Percentiles rank a stretch among this genome's conserved stretches.
These are phyloP conservation scores for Aureobasidium lini DNA, from an alignment of 2,329 filamentous ascomycete species.

Conservation along the genomic window DNA sequence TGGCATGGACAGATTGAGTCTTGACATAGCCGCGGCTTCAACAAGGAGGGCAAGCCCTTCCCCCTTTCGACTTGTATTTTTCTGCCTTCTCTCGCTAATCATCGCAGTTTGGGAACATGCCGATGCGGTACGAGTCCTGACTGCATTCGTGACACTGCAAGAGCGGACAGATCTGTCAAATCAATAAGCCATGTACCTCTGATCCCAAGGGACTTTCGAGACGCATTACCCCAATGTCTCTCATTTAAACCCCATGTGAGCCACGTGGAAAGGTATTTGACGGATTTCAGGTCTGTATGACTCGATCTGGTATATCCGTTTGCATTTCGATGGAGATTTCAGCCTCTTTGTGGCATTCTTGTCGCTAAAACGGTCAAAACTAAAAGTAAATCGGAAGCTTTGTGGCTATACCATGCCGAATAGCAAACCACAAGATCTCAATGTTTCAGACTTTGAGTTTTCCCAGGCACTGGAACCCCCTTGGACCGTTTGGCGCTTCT, in stretches of 20 bases:
- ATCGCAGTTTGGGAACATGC: neutral
- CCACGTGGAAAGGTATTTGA: neutral
- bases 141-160: neutral
- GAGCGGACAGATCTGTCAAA: constrained; percentile 1
- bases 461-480: neutral
- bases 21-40: neutral
- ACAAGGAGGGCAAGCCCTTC: neutral
- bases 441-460: neutral
- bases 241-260: neutral
- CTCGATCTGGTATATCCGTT: neutral
- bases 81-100: neutral
- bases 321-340: neutral
- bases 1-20: neutral
- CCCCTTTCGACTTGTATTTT: neutral
- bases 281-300: neutral
- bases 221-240: constrained; percentile 6
- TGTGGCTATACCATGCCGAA: neutral
- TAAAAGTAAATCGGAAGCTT: neutral
- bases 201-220: neutral
- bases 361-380: neutral
- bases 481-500: neutral
- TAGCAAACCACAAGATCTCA: neutral
- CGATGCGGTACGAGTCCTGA: neutral
- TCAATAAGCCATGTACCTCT: neutral
- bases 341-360: constrained; percentile 2